Base-by-base conservation (phyloP, 805 yeast genomes). In the Pichia membranifaciens region DNA sequence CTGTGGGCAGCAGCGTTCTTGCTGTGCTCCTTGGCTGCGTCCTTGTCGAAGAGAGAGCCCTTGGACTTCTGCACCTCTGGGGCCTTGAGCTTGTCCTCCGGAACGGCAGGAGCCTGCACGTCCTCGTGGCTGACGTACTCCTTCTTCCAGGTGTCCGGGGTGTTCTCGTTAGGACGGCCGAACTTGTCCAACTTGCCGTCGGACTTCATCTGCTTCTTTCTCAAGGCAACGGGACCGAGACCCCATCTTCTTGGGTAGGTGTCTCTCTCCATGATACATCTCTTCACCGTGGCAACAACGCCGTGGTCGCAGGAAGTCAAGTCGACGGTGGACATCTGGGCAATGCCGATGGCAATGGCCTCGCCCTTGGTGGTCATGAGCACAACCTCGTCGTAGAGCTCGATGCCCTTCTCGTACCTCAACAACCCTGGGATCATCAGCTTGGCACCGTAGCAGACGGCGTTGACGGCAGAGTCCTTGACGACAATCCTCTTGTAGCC, bases 191-290 rank as follows among this genome's bases (percentile, higher is more conserved):
- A 81, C 73, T 93, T 91, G 63, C 98, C 99, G 56, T 86, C 96
- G 46, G 95, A 85, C 79, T 90, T 91, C 78, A 93, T 75, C 76
- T 91, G 96, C 79, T 93, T 93, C 86, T 93, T 93, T 84, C 89
- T 89, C 71, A 87, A 88, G 51, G 99, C 98, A 66, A 90, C 87
- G 60, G 99, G 99, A 60, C 99, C 99, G 60, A 93, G 74, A 53
- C 99, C 99, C 99, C 99, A 93, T 79, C 97, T 84, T 79, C 99
- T 86, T 72, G 99, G 99, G 71, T 93, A 93, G 44, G 96, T 81
- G 69, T 93, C 99, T 75, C 99, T 84, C 75, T 93, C 99, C 99
- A 93, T 93, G 61, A 93, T 93, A 76, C 98, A 91, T 76, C 99
- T 87, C 79, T 93, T 93, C 64, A 93, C 96, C 76, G 87, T 89